Base-by-base conservation (phyloP, 345 rosid species). In the Luvunga scandens region DNA sequence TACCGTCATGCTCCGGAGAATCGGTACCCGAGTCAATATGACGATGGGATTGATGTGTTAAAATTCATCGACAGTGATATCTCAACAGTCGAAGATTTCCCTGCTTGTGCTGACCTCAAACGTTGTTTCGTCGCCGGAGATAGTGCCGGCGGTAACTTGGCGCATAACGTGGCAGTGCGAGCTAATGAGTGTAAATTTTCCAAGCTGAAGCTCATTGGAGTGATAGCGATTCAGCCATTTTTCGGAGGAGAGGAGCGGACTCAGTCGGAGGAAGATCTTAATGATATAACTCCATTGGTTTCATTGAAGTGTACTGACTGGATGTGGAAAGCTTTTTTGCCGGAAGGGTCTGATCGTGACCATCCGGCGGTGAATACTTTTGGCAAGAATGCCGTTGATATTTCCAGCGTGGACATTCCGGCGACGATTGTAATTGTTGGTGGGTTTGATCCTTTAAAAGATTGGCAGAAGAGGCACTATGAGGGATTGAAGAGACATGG, bases 111-210 rank as follows among this genome's bases (percentile, higher is more conserved):
- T n/a, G 19, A 73, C 2, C 34, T 57, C 16, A 73, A 38, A 13
- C n/a, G 25, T 6, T 63, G 81, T 80, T 83, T 77, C 33, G 65
- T 80, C 10, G 66, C 71, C 13, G 86, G 81, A 27, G 83, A 83
- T 59, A 80, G 83, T 39, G 77, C 83, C 13, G 86, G 83, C 2
- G 86, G 83, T 6, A 83, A 83, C 73, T 14, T 83, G 57, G 83
- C 81, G 0, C 86, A 83, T 70, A 73, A 83, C 57, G 65, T 83
- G 18, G 79, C 81, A 10, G 77, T 83, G 2, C 25, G 67, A 25
- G 77, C 79, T 2, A 24, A 79, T 25, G 7, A 60, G 21, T 10
- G 0, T 9, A 4, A 9, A 2, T 75, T 83, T 27, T 27, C 8
- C 24, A 19, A 21, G 0, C 33, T 71, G 18, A 77, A 66, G 24